Conservation (phyloP, 371 early-diverging fungal genomes). For the Apophysomyces variabilis region DNA sequence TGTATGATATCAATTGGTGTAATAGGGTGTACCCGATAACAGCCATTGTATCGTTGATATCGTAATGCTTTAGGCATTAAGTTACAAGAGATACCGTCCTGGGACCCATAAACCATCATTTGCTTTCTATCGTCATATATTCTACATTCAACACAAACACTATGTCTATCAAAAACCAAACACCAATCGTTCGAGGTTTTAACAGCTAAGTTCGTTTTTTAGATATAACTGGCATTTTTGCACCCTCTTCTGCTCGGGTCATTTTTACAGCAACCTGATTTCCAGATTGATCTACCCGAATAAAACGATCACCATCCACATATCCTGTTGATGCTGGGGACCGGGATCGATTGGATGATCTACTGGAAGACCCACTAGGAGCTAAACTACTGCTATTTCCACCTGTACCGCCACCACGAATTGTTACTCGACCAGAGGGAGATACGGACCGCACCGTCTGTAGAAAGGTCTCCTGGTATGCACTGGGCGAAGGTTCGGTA, state of each 20-base stretch:
- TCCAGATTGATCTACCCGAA: constrained; percentile 49
- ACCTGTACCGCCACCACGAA: constrained; percentile 49
- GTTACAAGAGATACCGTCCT: too few species aligned
- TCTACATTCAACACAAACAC: too few species aligned
- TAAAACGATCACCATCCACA: constrained; percentile 46
- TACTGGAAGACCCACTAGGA: constrained; percentile 39
- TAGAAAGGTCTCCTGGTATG: constrained; percentile 26
- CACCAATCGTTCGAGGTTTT: too few species aligned
- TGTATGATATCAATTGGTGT: too few species aligned
- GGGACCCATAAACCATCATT: too few species aligned
- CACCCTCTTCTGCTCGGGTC: constrained; percentile 47
- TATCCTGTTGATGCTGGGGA: constrained; percentile 39
- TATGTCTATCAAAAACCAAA: too few species aligned
- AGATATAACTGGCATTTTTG: constrained; percentile 15
- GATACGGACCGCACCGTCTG: constrained; percentile 33
- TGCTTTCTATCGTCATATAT: too few species aligned
- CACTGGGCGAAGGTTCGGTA: constrained; percentile 11
- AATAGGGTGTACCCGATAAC: too few species aligned
- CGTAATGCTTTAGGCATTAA: too few species aligned
- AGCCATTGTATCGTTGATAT: too few species aligned
- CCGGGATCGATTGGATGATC: constrained; percentile 33
- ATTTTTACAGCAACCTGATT: constrained; percentile 48
- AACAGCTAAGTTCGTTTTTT: not conserved
- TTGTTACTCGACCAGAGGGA: constrained; percentile 44
- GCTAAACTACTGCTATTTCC: constrained; percentile 27